phyloP scores from a whole-genome alignment of 805 yeast species.

The Priceomyces medius region DNA sequence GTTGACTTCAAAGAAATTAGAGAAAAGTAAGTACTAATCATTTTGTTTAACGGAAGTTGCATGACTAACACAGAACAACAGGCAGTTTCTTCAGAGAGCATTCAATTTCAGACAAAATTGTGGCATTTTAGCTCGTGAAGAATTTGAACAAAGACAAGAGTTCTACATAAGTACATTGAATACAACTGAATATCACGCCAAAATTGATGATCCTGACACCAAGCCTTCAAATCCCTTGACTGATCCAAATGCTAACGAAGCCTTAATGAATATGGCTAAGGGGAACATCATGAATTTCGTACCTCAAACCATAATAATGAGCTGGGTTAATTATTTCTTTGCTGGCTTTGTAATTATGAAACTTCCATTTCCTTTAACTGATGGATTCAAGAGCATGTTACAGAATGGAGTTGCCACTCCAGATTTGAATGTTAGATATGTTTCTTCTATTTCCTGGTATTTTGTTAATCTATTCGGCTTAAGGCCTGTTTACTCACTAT shows the following conservation, averaged over 20 bases:
- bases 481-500: slow-evolving; percentile 69
- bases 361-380: slow-evolving; percentile 88
- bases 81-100: slow-evolving; percentile 61
- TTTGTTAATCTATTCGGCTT: slow-evolving; percentile 85
- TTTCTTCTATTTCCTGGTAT: slow-evolving; percentile 93
- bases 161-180: slow-evolving; percentile 48
- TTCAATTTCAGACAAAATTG: slow-evolving; percentile 56
- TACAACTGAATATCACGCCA: slow-evolving; percentile 56
- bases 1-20: slow-evolving; percentile 47
- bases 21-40: slow-evolving; percentile 25
- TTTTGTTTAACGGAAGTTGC: neutral
- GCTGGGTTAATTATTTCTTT: slow-evolving; percentile 92
- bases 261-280: slow-evolving; percentile 73
- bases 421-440: slow-evolving; percentile 88
- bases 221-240: slow-evolving; percentile 59
- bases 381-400: slow-evolving; percentile 86
- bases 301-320: slow-evolving; percentile 93
- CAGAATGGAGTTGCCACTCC: slow-evolving; percentile 84
- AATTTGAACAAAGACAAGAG: slow-evolving; percentile 54
- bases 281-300: slow-evolving; percentile 78
- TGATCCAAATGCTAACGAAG: slow-evolving; percentile 71
- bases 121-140: slow-evolving; percentile 47
- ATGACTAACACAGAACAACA: slow-evolving; percentile 9
- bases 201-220: slow-evolving; percentile 37
- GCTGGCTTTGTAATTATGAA: slow-evolving; percentile 80